These are phyloP conservation scores for Ceratocystis lukuohia DNA, from an alignment of 2,329 filamentous ascomycete genomes.

Conservation along the genomic window DNA sequence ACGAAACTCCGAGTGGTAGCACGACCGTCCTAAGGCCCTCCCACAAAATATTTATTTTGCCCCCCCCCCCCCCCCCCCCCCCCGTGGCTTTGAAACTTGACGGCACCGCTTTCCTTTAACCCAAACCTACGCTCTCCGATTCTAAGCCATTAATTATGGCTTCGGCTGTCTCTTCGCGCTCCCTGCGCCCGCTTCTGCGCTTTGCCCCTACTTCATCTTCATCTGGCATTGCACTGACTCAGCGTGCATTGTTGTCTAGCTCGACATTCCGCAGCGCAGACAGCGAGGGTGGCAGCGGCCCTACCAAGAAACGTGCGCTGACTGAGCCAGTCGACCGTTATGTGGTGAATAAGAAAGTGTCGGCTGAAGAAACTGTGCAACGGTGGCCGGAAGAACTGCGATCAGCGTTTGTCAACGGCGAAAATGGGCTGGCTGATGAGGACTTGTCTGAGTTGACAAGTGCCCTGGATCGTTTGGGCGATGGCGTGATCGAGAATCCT, in stretches of 20 bases:
- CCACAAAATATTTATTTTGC: too few species aligned
- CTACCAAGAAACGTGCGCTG: slow-evolving; percentile 17
- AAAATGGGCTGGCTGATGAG: slow-evolving; percentile 11
- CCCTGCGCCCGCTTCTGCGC: slow-evolving; percentile 5
- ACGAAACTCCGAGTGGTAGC: background rate
- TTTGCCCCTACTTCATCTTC: background rate
- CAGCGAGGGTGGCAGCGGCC: background rate
- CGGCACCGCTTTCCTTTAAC: background rate
- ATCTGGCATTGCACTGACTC: background rate
- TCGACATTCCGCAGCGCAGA: background rate
- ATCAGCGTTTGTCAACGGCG: slow-evolving; percentile 12
- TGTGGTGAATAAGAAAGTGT: slow-evolving; percentile 15
- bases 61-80: too few species aligned
- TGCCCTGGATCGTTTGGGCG: slow-evolving; percentile 20
- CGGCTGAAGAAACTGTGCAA: slow-evolving; percentile 17
- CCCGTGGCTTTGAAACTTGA: background rate
- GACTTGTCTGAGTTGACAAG: slow-evolving; percentile 15
- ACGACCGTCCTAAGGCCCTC: background rate
- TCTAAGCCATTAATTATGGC: slow-evolving; percentile 5
- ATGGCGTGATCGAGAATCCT: slow-evolving; percentile 20
- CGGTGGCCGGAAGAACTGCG: slow-evolving; percentile 18
- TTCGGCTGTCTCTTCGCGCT: background rate
- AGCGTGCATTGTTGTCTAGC: background rate
- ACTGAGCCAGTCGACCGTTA: slow-evolving; percentile 13
- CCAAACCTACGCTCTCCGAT: background rate